Evolutionary conservation across 2,329 filamentous ascomycete species (phyloP).

Genomic region (Coniochaeta sp.): DNA sequence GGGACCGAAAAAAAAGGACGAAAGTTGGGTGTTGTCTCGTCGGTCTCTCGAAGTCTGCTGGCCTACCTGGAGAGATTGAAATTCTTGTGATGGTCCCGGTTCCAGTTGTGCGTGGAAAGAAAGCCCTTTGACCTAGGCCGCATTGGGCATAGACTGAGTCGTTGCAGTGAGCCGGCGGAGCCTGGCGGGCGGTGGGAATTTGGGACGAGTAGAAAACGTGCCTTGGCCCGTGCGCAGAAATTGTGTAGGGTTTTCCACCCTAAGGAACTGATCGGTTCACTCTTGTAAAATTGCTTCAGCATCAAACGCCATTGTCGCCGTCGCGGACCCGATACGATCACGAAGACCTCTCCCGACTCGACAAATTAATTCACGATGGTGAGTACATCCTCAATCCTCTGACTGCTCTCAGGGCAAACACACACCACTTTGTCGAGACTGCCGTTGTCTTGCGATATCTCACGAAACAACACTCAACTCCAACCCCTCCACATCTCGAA

Average conservation of each 20-base stretch:
- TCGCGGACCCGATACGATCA: slow-evolving; percentile 11
- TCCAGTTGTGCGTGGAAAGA: background rate
- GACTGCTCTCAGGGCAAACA: background rate
- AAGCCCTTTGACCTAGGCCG: background rate
- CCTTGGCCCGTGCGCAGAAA: background rate
- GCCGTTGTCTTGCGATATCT: background rate
- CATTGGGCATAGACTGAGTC: background rate
- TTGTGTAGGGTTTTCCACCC: slow-evolving; percentile 20
- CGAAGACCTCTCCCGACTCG: slow-evolving; percentile 12
- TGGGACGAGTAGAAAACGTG: background rate
- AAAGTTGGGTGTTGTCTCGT: slow-evolving; percentile 9
- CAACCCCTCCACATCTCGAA: slow-evolving; percentile 1
- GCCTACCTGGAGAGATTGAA: slow-evolving; percentile 3
- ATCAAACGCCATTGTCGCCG: slow-evolving; percentile 16
- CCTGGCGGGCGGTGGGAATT: background rate
- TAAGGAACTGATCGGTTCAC: slow-evolving; percentile 17
- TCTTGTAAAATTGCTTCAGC: slow-evolving; percentile 8
- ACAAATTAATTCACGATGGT: slow-evolving; percentile 19
- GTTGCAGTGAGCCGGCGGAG: background rate
- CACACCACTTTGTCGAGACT: background rate
- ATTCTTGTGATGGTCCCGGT: background rate
- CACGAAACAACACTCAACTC: background rate
- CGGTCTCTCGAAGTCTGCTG: slow-evolving; percentile 2
- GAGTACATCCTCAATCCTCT: slow-evolving; percentile 6
- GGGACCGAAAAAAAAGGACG: slow-evolving; percentile 5